Percentiles rank a stretch among this genome's conserved stretches.
Conservation (phyloP, 1,284 basidiomycete species). For the Laetiporus sulphureus region DNA sequence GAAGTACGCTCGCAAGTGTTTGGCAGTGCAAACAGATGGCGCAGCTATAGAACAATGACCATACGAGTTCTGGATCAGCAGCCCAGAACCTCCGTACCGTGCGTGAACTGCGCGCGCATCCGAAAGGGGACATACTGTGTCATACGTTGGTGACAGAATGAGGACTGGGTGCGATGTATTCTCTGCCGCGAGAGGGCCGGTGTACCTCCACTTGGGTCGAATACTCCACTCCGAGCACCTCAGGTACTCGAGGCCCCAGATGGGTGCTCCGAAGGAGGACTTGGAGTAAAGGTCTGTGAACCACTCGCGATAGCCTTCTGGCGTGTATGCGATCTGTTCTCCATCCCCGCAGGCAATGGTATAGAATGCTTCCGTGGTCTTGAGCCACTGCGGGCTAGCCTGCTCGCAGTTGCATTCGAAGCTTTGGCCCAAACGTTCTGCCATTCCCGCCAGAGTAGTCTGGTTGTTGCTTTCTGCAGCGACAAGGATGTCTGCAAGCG, state of each 20-base stretch:
- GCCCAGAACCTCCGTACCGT: conserved; percentile 13
- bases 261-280: conserved; percentile 26
- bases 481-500: conserved; percentile 31
- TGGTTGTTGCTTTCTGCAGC: conserved; percentile 32
- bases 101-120: conserved; percentile 12
- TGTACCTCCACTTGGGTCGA: conserved; percentile 13
- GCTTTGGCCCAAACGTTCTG: conserved; percentile 10
- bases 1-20: conserved; percentile 35
- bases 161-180: conserved; percentile 25
- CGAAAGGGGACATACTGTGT: conserved; percentile 14
- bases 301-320: conserved; percentile 1
- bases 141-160: conserved; percentile 13
- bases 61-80: conserved; percentile 15
- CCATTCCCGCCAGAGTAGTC: conserved; percentile 22
- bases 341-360: conserved; percentile 37
- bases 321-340: conserved; percentile 20
- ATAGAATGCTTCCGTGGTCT: conserved; percentile 21
- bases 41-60: conserved; percentile 37
- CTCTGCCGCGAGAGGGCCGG: conserved; percentile 13
- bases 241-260: conserved; percentile 10
- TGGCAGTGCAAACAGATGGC: conserved; percentile 38
- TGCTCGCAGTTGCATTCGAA: conserved; percentile 24
- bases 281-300: conserved; percentile 26
- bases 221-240: conserved; percentile 13
- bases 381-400: conserved; percentile 8